Conservation (phyloP, 371 early-diverging fungal genomes). For the Nematocida parisii region DNA sequence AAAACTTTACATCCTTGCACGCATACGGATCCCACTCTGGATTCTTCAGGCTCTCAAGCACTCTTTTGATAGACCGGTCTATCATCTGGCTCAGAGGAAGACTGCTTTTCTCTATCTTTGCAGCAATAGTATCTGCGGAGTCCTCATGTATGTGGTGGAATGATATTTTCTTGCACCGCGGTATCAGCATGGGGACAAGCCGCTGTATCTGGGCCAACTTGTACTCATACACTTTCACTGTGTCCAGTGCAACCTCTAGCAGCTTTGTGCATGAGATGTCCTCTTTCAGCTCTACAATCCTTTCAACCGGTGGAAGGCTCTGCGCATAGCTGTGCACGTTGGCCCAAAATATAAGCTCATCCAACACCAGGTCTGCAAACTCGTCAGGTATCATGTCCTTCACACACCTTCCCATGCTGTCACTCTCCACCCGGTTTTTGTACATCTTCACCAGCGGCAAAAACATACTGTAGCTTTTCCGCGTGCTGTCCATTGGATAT, state of each 20-base stretch:
- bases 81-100: constrained; percentile 2
- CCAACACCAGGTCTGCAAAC: neutral
- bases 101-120: constrained; percentile 5
- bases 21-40: constrained; percentile 8
- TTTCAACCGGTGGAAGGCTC: neutral
- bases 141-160: neutral
- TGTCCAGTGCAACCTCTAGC: constrained; percentile 7
- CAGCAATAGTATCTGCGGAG: neutral
- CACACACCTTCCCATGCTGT: constrained; percentile 7
- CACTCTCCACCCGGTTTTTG: neutral
- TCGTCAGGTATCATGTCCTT: neutral
- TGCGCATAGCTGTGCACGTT: neutral
- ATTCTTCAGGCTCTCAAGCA: neutral
- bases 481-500: neutral
- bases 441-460: constrained; percentile 5
- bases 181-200: neutral
- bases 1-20: constrained; percentile 4
- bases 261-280: neutral
- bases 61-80: neutral
- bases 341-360: constrained; percentile 1
- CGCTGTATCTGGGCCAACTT: constrained; percentile 1
- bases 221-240: constrained; percentile 16
- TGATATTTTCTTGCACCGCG: constrained; percentile 2
- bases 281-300: no score
- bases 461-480: neutral